Conservation (phyloP, 768 basidiomycete species). For the Trichaptum fuscoviolaceum region DNA sequence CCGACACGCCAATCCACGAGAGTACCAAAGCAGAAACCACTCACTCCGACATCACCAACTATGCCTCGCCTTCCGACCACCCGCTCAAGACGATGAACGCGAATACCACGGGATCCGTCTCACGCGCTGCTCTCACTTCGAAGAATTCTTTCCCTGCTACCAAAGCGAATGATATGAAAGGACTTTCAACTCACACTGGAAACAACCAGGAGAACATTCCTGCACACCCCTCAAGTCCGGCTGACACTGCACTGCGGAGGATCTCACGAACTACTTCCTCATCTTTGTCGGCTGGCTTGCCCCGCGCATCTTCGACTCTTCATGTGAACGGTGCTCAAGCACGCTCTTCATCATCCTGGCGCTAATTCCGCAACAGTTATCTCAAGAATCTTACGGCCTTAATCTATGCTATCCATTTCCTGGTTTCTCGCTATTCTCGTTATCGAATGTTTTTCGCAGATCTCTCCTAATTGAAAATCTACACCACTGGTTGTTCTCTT, state of each 20-base stretch:
- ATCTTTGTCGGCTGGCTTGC: background rate
- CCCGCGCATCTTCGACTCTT: background rate
- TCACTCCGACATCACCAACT: background rate
- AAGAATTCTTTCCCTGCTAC: background rate
- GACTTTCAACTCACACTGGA: background rate
- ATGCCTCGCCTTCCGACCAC: background rate
- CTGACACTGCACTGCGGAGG: background rate
- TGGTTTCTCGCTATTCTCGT: background rate
- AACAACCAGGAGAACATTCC: background rate
- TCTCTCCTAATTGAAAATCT: background rate
- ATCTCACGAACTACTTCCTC: background rate
- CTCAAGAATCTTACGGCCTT: background rate
- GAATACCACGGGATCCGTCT: background rate
- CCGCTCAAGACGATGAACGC: background rate
- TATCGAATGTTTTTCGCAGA: background rate
- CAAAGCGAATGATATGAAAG: background rate
- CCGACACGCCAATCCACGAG: background rate
- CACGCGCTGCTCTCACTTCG: background rate
- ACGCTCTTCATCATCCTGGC: background rate
- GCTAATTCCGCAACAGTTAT: background rate
- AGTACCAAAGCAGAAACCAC: background rate
- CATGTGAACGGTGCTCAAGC: background rate
- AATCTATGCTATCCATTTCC: background rate
- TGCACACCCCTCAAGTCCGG: background rate
- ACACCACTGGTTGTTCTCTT: background rate